Conservation (phyloP, 2,329 filamentous ascomycete genomes). For the Periglandula ipomoeae region DNA sequence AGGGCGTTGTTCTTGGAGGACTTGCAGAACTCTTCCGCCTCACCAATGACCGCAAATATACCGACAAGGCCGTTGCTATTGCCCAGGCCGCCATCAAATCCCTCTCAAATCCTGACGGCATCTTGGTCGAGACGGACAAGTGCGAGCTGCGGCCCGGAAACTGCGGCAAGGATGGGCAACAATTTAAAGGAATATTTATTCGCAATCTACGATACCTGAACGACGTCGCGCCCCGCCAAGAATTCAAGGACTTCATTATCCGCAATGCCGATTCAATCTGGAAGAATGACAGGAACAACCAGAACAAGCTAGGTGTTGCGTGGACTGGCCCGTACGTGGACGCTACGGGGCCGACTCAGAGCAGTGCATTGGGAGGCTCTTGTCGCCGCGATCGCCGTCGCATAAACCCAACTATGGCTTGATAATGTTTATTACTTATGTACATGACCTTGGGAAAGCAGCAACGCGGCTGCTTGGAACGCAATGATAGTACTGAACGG, state of each 20-base stretch:
- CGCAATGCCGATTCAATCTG: conserved; percentile 59
- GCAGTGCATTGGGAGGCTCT: conserved; percentile 57
- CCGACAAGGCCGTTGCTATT: conserved; percentile 35
- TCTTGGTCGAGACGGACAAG: conserved; percentile 32
- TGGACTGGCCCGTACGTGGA: conserved; percentile 53
- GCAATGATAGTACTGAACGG: background rate
- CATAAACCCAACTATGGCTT: conserved; percentile 10
- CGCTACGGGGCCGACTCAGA: conserved; percentile 50
- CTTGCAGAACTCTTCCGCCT: conserved; percentile 42
- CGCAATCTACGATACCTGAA: conserved; percentile 55
- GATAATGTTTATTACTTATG: too few relatives aligned
- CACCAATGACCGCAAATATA: conserved; percentile 30
- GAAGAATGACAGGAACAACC: conserved; percentile 42
- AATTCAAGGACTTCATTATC: conserved; percentile 45
- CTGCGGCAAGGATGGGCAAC: conserved; percentile 42
- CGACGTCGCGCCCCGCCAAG: conserved; percentile 34
- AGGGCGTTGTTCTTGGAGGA: conserved; percentile 47
- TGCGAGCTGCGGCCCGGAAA: conserved; percentile 24
- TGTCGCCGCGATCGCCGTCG: conserved; percentile 47
- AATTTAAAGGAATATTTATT: conserved; percentile 67
- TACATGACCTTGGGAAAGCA: too few relatives aligned
- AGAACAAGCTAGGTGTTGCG: conserved; percentile 47
- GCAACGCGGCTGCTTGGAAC: too few relatives aligned
- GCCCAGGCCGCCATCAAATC: conserved; percentile 42
- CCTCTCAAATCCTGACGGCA: conserved; percentile 33